Evolutionary conservation across 306 rosid genomes (phyloP), one percentile per base, ranked within the genome.

Genomic region (Spatholobus suberectus): DNA sequence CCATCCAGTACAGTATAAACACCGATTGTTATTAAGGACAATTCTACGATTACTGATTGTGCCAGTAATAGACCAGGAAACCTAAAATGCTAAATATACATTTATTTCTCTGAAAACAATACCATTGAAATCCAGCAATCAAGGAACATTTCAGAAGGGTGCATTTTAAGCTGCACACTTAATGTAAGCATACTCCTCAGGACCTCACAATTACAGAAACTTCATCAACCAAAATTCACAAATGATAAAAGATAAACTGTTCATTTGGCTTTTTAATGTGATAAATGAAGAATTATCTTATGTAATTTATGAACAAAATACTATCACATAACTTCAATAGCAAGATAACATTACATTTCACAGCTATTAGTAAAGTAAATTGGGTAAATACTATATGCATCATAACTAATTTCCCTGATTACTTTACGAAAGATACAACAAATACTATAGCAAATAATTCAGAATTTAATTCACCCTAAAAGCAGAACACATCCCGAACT

Each of bases 401-500:
- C 54, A 29, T 9, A 40, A 67, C 44, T 1, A 57, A 15, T 47
- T 76, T 32, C 54, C 70, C 10, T 35, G 70, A 58, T 24, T 37
- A 68, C 66, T 43, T 23, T 32, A 55, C 55, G 17, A 69, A 69
- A 46, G 12, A 70, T n/a, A 80, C 15, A 14, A 62, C 12, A 67
- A 71, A 26, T 38, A 57, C 44, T 32, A 29, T 24, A 70, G 27
- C 10, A 57, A 81, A 3, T 46, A 38, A n/a, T 35, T 37, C 32
- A 81, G 14, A 18, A 13, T 46, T 74, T 49, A 51, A 52, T 38
- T 35, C 32, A 73, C 29, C 46, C 79, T 27, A 52, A 47, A 46
- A 27, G 87, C 40, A 80, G 15, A 85, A 76, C 70, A 34, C 59
- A 32, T 51, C 77, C 57, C 51, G 12, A 81, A 82, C 17, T 51